A percentile compares a stretch with the other conserved stretches of the same genome.
These are phyloP conservation scores for Parietichytrium sp. DNA, from an alignment of 108 stramenopile genomes.

Conservation along the genomic window DNA sequence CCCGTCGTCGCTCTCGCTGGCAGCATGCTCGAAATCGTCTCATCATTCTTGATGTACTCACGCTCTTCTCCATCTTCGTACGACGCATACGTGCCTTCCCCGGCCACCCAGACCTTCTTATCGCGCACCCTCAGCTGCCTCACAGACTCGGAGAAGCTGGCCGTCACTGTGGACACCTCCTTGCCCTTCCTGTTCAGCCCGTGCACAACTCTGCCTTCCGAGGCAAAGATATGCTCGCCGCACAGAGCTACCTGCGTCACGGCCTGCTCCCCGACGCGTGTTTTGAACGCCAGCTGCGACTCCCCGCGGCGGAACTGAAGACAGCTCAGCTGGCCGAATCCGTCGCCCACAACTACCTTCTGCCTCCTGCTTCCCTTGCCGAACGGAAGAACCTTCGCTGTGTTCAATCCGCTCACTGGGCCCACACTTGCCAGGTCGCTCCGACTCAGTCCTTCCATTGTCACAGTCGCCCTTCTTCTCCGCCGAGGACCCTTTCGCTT, in stretches of 20 bases:
- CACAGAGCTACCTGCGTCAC: background rate
- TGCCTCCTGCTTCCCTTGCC: slow-evolving; percentile 19
- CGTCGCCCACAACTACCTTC: background rate
- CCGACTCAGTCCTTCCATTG: no score
- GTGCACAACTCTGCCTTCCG: background rate
- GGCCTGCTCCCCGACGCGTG: background rate
- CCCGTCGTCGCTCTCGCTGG: background rate
- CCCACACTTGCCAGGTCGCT: slow-evolving; percentile 35
- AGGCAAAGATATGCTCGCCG: slow-evolving; percentile 23
- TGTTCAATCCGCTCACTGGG: slow-evolving; percentile 27
- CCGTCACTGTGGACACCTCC: background rate
- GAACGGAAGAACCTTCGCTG: background rate
- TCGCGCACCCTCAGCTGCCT: background rate
- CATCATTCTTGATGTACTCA: background rate
- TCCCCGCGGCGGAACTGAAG: slow-evolving; percentile 7
- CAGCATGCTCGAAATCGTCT: slow-evolving; percentile 4
- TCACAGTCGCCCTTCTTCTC: no score
- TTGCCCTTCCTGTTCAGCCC: slow-evolving; percentile 25
- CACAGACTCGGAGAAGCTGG: background rate
- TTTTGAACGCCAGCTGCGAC: background rate
- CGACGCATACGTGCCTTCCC: background rate
- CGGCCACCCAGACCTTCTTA: background rate
- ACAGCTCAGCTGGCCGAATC: background rate
- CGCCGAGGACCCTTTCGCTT: no score
- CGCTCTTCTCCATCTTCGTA: background rate